Evolutionary conservation across 176 grass and related monocot species (phyloP).

Genomic region (Rhynchospora tenuis): DNA sequence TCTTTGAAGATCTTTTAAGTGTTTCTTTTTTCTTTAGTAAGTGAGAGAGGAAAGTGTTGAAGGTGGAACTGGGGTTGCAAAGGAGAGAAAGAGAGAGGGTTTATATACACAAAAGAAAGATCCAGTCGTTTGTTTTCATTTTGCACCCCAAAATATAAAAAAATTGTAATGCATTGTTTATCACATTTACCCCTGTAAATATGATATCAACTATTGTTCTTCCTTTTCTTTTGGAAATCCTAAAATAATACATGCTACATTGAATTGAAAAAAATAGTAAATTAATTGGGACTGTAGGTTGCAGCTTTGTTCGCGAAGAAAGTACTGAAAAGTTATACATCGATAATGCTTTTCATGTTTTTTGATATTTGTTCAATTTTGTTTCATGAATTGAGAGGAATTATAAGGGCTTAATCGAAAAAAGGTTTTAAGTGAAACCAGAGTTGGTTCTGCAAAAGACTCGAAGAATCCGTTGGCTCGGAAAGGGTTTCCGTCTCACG

Average conservation of each 20-base stretch:
- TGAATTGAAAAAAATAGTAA: no score
- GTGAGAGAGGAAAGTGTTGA: neutral
- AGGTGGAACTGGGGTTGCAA: neutral
- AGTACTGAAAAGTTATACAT: no score
- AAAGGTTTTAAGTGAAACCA: neutral
- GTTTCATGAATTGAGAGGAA: neutral
- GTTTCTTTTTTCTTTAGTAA: neutral
- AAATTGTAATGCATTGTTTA: neutral
- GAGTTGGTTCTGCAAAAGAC: neutral
- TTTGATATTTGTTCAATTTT: neutral
- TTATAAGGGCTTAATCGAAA: neutral
- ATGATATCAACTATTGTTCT: neutral
- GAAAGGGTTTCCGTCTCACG: neutral
- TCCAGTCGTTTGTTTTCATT: neutral
- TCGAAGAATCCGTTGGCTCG: neutral
- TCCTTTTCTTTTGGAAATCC: neutral
- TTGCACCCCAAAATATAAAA: neutral
- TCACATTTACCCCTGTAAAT: neutral
- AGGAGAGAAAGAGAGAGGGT: neutral
- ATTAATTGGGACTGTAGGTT: no score
- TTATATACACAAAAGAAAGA: slow-evolving; percentile 6
- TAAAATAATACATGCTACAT: neutral
- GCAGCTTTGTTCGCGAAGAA: no score
- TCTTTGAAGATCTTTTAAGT: neutral
- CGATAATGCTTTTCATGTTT: no score